Conservation (phyloP, 495 filamentous ascomycete species). For the Aspergillus bertholletiae region DNA sequence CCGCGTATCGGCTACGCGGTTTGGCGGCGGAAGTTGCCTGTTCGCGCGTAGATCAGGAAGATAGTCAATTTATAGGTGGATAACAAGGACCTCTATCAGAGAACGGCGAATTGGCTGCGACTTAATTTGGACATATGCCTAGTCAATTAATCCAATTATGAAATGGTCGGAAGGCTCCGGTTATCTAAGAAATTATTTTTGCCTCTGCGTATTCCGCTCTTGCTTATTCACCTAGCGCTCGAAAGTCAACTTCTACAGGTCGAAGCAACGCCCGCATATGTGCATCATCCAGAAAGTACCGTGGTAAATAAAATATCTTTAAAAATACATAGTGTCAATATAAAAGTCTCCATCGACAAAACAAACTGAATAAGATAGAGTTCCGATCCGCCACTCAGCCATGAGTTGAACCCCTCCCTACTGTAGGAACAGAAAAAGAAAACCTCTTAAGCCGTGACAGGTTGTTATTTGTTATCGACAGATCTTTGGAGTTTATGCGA, state of each 20-base stretch:
- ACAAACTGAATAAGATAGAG: not conserved
- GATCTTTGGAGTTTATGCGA: conserved; percentile 37
- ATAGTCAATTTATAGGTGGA: no score
- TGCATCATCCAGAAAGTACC: not conserved
- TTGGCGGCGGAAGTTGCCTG: not conserved
- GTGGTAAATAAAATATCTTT: not conserved
- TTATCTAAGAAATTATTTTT: not conserved
- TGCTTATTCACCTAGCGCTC: not conserved
- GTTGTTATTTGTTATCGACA: not conserved
- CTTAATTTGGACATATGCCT: no score
- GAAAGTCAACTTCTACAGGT: not conserved
- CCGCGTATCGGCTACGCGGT: no score
- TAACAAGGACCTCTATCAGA: no score
- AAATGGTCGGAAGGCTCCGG: no score
- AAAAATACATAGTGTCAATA: conserved; percentile 20
- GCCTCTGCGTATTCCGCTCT: not conserved
- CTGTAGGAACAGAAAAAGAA: not conserved
- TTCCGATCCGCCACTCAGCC: not conserved
- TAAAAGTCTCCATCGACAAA: conserved; percentile 5
- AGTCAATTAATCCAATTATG: no score
- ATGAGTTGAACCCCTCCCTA: not conserved
- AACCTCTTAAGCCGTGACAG: not conserved
- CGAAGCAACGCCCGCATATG: not conserved
- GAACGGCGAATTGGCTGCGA: no score
- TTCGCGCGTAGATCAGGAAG: no score